A percentile compares a stretch with the other conserved stretches of the same genome.
phyloP scores from a whole-genome alignment of 768 basidiomycete species.

The Rhodotorula kratochvilovae region DNA sequence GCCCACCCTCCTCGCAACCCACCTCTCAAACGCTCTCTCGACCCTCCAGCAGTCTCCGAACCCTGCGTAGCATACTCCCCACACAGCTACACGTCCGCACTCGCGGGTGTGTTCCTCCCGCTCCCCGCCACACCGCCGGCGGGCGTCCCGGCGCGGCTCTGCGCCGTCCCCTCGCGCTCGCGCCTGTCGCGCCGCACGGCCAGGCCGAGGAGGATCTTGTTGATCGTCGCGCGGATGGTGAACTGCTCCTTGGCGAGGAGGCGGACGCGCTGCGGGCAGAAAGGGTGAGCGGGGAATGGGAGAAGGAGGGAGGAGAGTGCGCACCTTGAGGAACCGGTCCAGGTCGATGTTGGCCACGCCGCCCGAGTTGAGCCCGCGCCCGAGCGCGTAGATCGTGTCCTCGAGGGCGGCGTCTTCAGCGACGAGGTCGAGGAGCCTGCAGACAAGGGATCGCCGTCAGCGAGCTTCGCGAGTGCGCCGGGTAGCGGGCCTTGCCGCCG shows the following conservation, averaged over 20 bases:
- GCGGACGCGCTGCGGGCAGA: slow-evolving; percentile 62
- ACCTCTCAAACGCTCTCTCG: too few species aligned
- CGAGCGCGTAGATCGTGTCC: slow-evolving; percentile 95
- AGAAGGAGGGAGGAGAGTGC: not conserved
- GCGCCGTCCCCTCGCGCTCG: not conserved
- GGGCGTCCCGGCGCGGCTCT: not conserved
- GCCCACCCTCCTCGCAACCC: too few species aligned
- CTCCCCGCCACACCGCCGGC: not conserved
- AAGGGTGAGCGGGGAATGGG: not conserved
- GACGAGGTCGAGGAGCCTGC: slow-evolving; percentile 86
- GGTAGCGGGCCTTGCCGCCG: not conserved
- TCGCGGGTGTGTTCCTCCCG: not conserved
- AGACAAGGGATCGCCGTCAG: not conserved
- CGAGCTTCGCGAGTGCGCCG: not conserved
- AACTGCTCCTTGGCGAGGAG: slow-evolving; percentile 92
- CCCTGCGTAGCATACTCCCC: too few species aligned
- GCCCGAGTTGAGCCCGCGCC: slow-evolving; percentile 71
- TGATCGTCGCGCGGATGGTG: slow-evolving; percentile 88
- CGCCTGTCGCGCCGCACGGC: slow-evolving; percentile 15
- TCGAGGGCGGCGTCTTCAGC: slow-evolving; percentile 99
- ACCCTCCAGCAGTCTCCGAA: too few species aligned
- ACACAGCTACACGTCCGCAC: not conserved
- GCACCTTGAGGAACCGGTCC: slow-evolving; percentile 83
- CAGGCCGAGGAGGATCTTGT: slow-evolving; percentile 64
- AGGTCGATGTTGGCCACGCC: slow-evolving; percentile 77